Conservation (phyloP, 352 stramenopile species). For the Thalassiosira allenii region DNA sequence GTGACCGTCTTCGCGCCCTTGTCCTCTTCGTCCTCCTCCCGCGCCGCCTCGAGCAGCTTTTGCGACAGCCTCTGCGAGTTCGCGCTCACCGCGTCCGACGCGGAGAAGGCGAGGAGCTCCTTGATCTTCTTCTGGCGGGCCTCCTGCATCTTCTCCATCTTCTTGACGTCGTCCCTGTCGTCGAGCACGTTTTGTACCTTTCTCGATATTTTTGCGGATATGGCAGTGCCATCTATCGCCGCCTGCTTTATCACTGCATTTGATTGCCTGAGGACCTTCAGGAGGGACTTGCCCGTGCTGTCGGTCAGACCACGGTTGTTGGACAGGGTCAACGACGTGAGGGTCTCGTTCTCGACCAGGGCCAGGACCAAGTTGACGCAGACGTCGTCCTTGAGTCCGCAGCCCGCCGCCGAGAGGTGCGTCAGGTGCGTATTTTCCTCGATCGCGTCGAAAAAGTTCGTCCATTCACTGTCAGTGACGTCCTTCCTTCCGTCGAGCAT, state of each 20-base stretch:
- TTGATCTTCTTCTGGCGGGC: conserved; percentile 49
- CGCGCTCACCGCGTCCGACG: conserved; percentile 22
- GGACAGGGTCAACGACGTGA: conserved; percentile 37
- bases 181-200: conserved; percentile 46
- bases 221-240: conserved; percentile 21
- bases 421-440: conserved; percentile 54
- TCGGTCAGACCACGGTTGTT: conserved; percentile 37
- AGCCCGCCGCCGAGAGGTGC: conserved; percentile 42
- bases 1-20: background rate
- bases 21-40: conserved; percentile 14
- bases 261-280: conserved; percentile 54
- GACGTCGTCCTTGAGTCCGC: conserved; percentile 35
- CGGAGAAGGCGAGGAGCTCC: conserved; percentile 42
- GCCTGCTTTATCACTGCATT: conserved; percentile 40
- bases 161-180: conserved; percentile 42
- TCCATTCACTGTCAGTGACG: conserved; percentile 16
- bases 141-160: conserved; percentile 35
- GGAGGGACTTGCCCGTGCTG: conserved; percentile 26
- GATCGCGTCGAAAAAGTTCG: conserved; percentile 45
- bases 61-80: conserved; percentile 2
- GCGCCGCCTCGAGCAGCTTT: conserved; percentile 8
- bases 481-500: conserved; percentile 50
- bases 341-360: conserved; percentile 59
- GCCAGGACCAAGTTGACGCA: conserved; percentile 30
- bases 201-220: conserved; percentile 3